Evolutionary conservation across 441 rosid species (phyloP).

Genomic region (Aquilaria agallochum): DNA sequence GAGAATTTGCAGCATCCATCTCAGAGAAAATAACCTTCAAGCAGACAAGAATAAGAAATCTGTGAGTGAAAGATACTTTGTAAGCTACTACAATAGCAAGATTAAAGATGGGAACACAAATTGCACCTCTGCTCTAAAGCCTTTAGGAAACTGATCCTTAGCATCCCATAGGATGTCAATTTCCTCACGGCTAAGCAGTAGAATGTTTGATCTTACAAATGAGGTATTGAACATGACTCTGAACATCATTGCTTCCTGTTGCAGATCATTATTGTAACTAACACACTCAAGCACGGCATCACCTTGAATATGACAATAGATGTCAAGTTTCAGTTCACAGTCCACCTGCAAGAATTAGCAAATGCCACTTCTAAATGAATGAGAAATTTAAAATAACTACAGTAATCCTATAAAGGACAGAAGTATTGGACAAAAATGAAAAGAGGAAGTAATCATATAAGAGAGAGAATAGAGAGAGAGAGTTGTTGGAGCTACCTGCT

Average conservation of each 20-base stretch:
- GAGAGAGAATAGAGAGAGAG: background rate
- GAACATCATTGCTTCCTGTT: constrained; percentile 75
- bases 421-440: background rate
- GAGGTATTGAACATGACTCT: constrained; percentile 84
- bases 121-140: constrained; percentile 76
- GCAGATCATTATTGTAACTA: constrained; percentile 49
- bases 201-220: constrained; percentile 68
- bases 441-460: background rate
- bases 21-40: constrained; percentile 78
- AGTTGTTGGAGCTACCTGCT: constrained; percentile 45
- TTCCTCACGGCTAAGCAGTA: constrained; percentile 70
- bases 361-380: too few species aligned
- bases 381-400: background rate
- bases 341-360: constrained; percentile 55
- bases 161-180: constrained; percentile 69
- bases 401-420: constrained; percentile 14
- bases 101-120: constrained; percentile 3
- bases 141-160: constrained; percentile 61
- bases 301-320: constrained; percentile 73
- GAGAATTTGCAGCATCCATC: constrained; percentile 53
- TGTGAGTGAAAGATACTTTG: constrained; percentile 6
- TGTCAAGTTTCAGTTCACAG: constrained; percentile 64
- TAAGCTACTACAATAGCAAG: constrained; percentile 6
- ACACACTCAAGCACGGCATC: constrained; percentile 87
- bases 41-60: constrained; percentile 25